Evolutionary conservation across 441 rosid genomes (phyloP).

Genomic region (Capsella rubella): DNA sequence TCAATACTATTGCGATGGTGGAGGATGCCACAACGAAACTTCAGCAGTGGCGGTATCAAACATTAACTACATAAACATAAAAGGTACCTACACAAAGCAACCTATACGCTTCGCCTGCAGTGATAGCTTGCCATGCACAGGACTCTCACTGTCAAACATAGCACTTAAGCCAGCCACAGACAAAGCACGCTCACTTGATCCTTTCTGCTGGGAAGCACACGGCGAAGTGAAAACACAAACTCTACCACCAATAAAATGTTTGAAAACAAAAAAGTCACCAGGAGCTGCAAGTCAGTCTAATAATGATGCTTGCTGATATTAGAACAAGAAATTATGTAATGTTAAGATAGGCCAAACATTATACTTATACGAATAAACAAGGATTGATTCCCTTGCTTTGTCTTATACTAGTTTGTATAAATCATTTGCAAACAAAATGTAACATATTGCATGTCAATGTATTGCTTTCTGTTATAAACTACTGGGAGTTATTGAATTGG

Average conservation of each 20-base stretch:
- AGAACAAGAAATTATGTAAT: conserved; percentile 30
- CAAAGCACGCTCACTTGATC: conserved; percentile 43
- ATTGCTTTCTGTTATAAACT: conserved; percentile 24
- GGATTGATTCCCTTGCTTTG: conserved; percentile 19
- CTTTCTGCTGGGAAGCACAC: conserved; percentile 77
- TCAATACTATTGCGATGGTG: conserved; percentile 79
- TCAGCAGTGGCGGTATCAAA: conserved; percentile 80
- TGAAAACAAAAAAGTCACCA: conserved; percentile 54
- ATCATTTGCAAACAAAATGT: conserved; percentile 23
- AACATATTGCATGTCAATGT: conserved; percentile 24
- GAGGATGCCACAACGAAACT: conserved; percentile 65
- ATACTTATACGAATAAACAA: conserved; percentile 25
- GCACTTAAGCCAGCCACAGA: conserved; percentile 58
- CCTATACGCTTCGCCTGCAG: conserved; percentile 85
- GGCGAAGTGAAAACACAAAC: conserved; percentile 65
- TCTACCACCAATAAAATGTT: conserved; percentile 67
- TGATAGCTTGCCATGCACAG: conserved; percentile 76
- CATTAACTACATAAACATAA: conserved; percentile 66
- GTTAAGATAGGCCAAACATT: conserved; percentile 27
- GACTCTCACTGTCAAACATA: conserved; percentile 58
- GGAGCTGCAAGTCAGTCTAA: conserved; percentile 36
- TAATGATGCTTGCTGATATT: conserved; percentile 52
- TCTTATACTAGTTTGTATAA: conserved; percentile 33
- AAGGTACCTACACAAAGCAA: conserved; percentile 77
- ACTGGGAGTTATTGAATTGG: conserved; percentile 14